Conservation (phyloP, 352 stramenopile genomes). For the Pythium utonaiense region DNA sequence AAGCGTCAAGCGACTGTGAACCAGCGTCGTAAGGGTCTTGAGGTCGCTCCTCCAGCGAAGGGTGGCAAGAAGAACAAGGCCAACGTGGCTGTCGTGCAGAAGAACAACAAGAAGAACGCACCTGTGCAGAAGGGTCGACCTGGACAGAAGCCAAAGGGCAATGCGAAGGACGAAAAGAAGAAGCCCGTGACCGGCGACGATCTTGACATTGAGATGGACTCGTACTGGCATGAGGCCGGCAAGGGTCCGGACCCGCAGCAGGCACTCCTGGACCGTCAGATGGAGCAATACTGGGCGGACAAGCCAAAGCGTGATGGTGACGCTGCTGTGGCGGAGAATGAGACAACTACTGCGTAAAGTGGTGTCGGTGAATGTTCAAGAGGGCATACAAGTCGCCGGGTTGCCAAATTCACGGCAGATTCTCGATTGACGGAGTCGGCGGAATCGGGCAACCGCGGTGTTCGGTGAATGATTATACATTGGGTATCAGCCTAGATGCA, state of each 20-base stretch:
- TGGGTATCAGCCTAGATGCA: conserved; percentile 22
- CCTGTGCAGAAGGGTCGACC: conserved; percentile 21
- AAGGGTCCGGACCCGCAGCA: conserved; percentile 87
- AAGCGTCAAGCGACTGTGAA: conserved; percentile 77
- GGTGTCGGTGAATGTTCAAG: not conserved
- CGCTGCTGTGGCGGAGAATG: conserved; percentile 3
- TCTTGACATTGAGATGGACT: conserved; percentile 86
- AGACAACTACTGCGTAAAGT: conserved; percentile 16
- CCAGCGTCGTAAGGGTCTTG: conserved; percentile 71
- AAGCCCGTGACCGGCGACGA: conserved; percentile 65
- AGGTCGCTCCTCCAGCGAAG: conserved; percentile 23
- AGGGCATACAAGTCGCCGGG: not conserved
- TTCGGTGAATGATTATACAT: conserved; percentile 29
- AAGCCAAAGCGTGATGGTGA: conserved; percentile 54
- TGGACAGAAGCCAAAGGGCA: conserved; percentile 4
- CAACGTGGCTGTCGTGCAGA: conserved; percentile 12
- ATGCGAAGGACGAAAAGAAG: conserved; percentile 32
- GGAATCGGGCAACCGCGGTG: conserved; percentile 4
- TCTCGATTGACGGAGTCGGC: too few species aligned
- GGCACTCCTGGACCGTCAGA: conserved; percentile 74
- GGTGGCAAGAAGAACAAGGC: conserved; percentile 18
- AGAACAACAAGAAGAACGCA: conserved; percentile 25
- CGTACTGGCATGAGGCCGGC: conserved; percentile 85
- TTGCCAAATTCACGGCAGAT: not conserved
- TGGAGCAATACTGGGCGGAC: conserved; percentile 88